Base-by-base conservation (phyloP, 306 rosid species). In the Gleditsia sinensis region DNA sequence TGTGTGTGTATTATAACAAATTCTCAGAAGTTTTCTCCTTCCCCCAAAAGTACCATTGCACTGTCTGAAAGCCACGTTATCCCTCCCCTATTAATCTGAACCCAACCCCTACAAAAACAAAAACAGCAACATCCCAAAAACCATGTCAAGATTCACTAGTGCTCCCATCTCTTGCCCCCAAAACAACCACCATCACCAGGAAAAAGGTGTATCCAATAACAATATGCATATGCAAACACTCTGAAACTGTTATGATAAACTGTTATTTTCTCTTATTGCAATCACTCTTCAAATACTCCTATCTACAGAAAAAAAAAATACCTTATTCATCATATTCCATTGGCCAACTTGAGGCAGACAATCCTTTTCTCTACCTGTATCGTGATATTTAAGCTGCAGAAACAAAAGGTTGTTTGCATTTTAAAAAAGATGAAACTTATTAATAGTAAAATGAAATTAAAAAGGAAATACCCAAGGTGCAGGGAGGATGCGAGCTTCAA, bases 401-500 rank as follows among this genome's bases (percentile, higher is more conserved):
- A 1, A 25, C 57, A 71, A 32, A 19, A 30, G 25, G 20, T 13
- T 37, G 36, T 37, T 37, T 77, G 24, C 8, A 66, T 23, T 3
- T 13, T 10, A n/a, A 43, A 14, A 25, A 30, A 7, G 3, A 21
- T 12, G 25, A 27, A 79, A 4, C 4, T n/a, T 9, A 20, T 8
- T n/a, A 20, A 21, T 24, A 21, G 24, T 11, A 14, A 37, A 23
- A 62, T 11, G 50, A 12, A 1, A 62, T 61, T 5, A 37, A 0
- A 5, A 19, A 61, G 28, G 2, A 33, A 55, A 66, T 84, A 95
- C 99, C 99, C 98, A 79, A 0, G 99, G 99, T 0, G 99, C 56
- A 61, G 99, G 98, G 61, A 95, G 98, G 50, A 92, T 90, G 49
- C 99, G 98, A 24, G 99, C 99, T 83, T 95, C 99, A 54, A 95